Evolutionary conservation across 2,329 filamentous ascomycete species (phyloP).

Genomic region (Claviceps quebecensis): DNA sequence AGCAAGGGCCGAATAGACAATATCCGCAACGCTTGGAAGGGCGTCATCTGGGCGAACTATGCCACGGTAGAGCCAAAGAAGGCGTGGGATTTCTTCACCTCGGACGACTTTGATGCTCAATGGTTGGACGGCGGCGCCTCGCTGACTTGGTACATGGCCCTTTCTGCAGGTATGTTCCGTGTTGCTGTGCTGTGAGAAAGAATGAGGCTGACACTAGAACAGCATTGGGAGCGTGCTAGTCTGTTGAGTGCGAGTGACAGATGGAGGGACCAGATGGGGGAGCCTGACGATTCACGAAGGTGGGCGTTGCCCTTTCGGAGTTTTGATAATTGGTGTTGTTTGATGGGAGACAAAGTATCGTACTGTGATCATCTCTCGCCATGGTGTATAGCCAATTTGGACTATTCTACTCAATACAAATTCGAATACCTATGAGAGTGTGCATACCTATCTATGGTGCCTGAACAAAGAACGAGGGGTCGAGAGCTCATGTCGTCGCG

Average conservation of each 20-base stretch:
- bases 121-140: slow-evolving; percentile 75
- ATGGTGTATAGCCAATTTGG: too few species aligned
- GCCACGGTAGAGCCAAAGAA: slow-evolving; percentile 58
- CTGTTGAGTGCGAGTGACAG: not conserved
- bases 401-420: too few species aligned
- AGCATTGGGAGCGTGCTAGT: slow-evolving; percentile 6
- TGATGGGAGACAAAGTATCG: too few species aligned
- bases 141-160: slow-evolving; percentile 73
- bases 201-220: not conserved
- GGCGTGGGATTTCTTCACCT: slow-evolving; percentile 63
- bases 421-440: too few species aligned
- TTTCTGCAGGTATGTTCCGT: slow-evolving; percentile 47
- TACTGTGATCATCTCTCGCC: too few species aligned
- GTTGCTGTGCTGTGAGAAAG: not conserved
- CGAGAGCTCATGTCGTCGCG: not conserved
- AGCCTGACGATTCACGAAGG: too few species aligned
- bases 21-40: slow-evolving; percentile 68
- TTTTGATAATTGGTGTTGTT: too few species aligned
- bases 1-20: slow-evolving; percentile 47
- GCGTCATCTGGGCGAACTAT: slow-evolving; percentile 70
- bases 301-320: too few species aligned
- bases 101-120: slow-evolving; percentile 46
- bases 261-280: too few species aligned
- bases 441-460: too few species aligned
- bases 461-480: too few species aligned